Evolutionary conservation across 257 asterid genomes (phyloP), one percentile per base, ranked within the genome.

Genomic region (Striga asiatica): DNA sequence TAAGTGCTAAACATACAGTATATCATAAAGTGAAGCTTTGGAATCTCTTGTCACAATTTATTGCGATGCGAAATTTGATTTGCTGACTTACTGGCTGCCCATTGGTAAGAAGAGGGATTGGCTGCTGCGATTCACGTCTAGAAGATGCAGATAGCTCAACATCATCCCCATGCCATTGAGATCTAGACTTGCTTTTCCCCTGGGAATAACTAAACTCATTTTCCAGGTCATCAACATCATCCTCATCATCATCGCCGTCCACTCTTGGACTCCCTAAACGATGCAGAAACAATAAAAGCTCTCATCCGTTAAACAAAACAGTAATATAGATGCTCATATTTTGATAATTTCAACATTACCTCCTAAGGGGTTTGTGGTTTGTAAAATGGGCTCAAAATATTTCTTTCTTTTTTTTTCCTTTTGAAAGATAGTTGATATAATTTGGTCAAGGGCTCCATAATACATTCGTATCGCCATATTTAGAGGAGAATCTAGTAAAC

Each of bases 221-320:
- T 55, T 80, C 94, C 69, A 83, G 47, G 75, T 83, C 94, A 76
- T 83, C 94, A 8, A 41, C 50, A 54, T 54, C 78, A 51, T 83
- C 89, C 57, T 83, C 94, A 29, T 83, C 94, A 72, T 83, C 94
- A 37, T 83, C 94, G 32, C 94, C 94, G 19, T 80, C 86, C n/a
- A 83, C 89, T 61, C 86, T 73, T 20, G 83, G 86, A 69, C 89
- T 73, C 65, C 94, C 94, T 83, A 22, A 39, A 29, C 24, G 49
- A 62, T 50, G 53, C 54, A 67, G 35, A n/a, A 43, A 14, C 38
- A 8, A 19, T 60, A 45, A n/a, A n/a, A 52, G 43, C 21, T 54
- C 34, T 28, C 38, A 17, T 56, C 61, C 50, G 13, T 25, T 9
- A 5, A 17, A 41, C 21, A 41, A 2, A 37, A 10, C 11, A 10